Conservation (phyloP, 768 basidiomycete species). For the Lepiota brunneoincarnata region DNA sequence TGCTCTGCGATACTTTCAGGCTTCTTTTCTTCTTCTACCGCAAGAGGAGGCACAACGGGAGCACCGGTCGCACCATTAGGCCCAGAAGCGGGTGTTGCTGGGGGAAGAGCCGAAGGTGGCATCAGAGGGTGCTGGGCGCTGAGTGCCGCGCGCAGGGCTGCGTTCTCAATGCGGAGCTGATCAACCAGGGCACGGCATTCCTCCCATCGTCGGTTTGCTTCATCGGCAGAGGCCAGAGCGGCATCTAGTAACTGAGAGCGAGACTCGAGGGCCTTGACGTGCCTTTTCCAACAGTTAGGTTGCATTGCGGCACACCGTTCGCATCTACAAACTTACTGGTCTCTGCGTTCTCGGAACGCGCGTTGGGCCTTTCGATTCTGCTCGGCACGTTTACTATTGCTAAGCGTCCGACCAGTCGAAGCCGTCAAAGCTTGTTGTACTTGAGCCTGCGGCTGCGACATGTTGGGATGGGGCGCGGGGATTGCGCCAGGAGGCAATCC, state of each 20-base stretch:
- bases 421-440: constrained; percentile 24
- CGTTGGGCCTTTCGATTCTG: constrained; percentile 95
- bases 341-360: constrained; percentile 86
- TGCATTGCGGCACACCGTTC: not conserved
- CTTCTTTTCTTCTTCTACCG: constrained; percentile 25
- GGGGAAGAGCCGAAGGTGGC: constrained; percentile 18
- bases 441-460: constrained; percentile 25
- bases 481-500: constrained; percentile 38
- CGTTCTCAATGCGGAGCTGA: constrained; percentile 81
- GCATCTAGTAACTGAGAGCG: constrained; percentile 84
- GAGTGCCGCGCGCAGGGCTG: constrained; percentile 71
- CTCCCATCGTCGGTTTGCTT: constrained; percentile 87
- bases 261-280: constrained; percentile 84
- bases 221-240: constrained; percentile 82
- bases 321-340: constrained; percentile 59
- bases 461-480: constrained; percentile 23
- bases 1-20: constrained; percentile 24
- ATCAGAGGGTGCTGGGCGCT: constrained; percentile 43
- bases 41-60: not conserved
- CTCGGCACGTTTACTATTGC: constrained; percentile 84
- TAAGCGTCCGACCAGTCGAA: constrained; percentile 53
- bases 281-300: constrained; percentile 39
- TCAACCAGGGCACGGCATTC: constrained; percentile 90
- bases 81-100: constrained; percentile 8
- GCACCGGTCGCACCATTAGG: not conserved